Base-by-base conservation (phyloP, 306 rosid genomes). In the Adenanthera pavonina region DNA sequence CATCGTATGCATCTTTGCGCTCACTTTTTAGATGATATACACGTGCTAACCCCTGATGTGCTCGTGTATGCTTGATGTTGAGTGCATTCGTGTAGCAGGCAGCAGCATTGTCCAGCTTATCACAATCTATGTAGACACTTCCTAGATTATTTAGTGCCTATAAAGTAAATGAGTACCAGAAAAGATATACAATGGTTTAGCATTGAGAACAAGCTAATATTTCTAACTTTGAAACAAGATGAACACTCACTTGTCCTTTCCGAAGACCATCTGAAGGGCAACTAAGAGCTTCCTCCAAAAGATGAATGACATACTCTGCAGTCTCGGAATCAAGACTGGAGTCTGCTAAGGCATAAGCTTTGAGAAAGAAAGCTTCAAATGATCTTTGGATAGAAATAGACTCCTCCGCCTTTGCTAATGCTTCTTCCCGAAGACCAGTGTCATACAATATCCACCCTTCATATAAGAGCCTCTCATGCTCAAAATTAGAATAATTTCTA, bases 381-480 rank as follows among this genome's bases (percentile, higher is more conserved):
- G 93, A 90, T 78, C 93, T 85, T 82, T 88, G 91, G 44, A 90
- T 68, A 8, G 84, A 75, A 84, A 88, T 86, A 62, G 93, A 90
- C 65, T 88, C 88, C 81, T 88, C 91, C 15, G 93, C 93, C 86
- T 82, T 90, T 8, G 87, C 86, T 80, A 90, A 76, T 49, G 91
- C 89, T 88, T 90, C 90, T 77, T 88, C 91, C 9, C 86, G 86
- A 54, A 82, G 85, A 46, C 93, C 91, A 74, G 89, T 88, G 76
- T 90, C 93, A 53, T 90, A 90, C 67, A 90, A 80, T 62, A 90
- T 90, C 93, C 93, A 90, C 72, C 93, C 93, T 82, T 90, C 93
- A 79, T 84, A 90, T 40, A 87, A 88, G 43, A 90, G 90, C 44
- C 86, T 80, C 75, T 88, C 93, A 75, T 87, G 84, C 75, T 86